A percentile compares a stretch with the other conserved stretches of the same genome.
phyloP scores from a whole-genome alignment of 345 rosid species.

The Odontarrhena argentea region DNA sequence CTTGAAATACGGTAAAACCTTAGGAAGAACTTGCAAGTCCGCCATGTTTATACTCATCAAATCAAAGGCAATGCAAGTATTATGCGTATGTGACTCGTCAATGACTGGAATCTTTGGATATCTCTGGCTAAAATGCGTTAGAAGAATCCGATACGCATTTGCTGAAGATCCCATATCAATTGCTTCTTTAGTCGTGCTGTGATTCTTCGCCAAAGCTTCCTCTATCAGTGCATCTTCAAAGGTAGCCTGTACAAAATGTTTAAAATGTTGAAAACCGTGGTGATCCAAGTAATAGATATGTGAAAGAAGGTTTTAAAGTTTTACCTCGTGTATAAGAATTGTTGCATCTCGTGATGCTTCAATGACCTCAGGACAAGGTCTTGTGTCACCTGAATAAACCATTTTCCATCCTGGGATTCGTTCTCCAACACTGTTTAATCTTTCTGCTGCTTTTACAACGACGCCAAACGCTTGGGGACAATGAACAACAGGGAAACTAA shows the following conservation, averaged over 20 bases:
- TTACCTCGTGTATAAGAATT: constrained; percentile 90
- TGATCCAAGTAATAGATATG: background rate
- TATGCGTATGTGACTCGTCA: constrained; percentile 78
- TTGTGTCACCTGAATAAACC: constrained; percentile 93
- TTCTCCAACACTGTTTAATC: constrained; percentile 65
- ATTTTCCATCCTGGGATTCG: constrained; percentile 89
- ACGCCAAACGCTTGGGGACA: constrained; percentile 92
- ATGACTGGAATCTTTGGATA: constrained; percentile 88
- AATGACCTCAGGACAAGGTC: constrained; percentile 76
- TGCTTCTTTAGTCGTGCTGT: constrained; percentile 97
- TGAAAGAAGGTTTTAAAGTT: constrained; percentile 11
- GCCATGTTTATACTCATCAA: constrained; percentile 93
- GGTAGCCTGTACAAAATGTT: constrained; percentile 62
- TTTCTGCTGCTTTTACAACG: constrained; percentile 66
- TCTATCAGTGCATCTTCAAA: constrained; percentile 90
- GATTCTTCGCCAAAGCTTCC: constrained; percentile 86
- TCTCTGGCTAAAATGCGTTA: constrained; percentile 98
- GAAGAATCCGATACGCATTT: constrained; percentile 71
- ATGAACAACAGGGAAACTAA: constrained; percentile 93
- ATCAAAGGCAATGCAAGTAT: constrained; percentile 89
- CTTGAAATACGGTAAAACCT: constrained; percentile 77
- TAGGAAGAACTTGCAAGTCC: constrained; percentile 76
- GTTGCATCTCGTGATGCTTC: constrained; percentile 84
- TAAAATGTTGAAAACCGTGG: background rate
- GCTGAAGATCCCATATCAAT: constrained; percentile 69